These are phyloP conservation scores for Nigrospora oryzae DNA, from an alignment of 2,329 filamentous ascomycete species.

Conservation along the genomic window DNA sequence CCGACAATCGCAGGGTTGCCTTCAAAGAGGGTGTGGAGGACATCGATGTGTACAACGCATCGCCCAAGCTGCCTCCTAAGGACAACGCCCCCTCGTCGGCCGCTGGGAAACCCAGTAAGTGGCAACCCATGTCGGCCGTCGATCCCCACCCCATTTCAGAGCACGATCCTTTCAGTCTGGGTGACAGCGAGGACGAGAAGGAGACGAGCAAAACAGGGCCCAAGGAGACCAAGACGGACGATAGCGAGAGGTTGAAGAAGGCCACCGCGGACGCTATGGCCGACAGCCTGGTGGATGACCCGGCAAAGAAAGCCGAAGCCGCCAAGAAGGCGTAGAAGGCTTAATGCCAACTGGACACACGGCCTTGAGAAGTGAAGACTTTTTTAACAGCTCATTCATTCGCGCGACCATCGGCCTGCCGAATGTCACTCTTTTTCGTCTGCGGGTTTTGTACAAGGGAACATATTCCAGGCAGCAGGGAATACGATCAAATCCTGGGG, in stretches of 20 bases:
- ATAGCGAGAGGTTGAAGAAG: constrained; percentile 55
- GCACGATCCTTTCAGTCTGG: constrained; percentile 93
- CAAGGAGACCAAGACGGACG: constrained; percentile 42
- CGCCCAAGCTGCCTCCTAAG: constrained; percentile 46
- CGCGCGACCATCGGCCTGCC: too few species aligned
- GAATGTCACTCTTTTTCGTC: too few species aligned
- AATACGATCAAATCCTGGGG: too few species aligned
- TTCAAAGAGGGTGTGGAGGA: constrained; percentile 65
- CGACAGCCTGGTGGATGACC: constrained; percentile 36
- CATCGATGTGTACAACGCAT: constrained; percentile 67
- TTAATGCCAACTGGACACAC: too few species aligned
- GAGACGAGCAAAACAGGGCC: constrained; percentile 46
- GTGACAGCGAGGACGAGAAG: constrained; percentile 90
- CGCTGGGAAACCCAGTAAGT: constrained; percentile 76
- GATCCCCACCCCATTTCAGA: constrained; percentile 79
- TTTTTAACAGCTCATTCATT: too few species aligned
- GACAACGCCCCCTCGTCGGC: constrained; percentile 31
- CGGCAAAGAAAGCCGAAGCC: constrained; percentile 3
- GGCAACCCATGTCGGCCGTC: constrained; percentile 85
- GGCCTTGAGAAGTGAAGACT: too few species aligned
- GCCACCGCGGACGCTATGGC: constrained; percentile 55
- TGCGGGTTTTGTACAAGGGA: too few species aligned
- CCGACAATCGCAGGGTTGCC: constrained; percentile 44
- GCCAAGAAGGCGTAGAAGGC: constrained; percentile 1
- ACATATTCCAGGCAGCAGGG: too few species aligned